Conservation (phyloP, 164 flowering plant species). For the Vitis cinerea region DNA sequence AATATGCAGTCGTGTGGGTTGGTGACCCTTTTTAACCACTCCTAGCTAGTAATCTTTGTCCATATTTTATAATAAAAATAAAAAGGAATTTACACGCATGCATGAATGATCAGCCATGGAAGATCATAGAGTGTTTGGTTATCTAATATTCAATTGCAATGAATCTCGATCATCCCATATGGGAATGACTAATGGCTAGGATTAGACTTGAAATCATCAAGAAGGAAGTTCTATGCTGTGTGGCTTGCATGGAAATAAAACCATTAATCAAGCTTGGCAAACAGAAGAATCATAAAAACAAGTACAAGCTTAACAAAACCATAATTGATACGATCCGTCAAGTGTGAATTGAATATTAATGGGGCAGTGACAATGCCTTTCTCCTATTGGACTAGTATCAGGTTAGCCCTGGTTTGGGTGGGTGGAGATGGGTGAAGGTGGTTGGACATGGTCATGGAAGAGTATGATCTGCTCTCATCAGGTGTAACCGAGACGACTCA, state of each 20-base stretch:
- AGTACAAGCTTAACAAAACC: not conserved
- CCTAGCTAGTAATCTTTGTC: conserved; percentile 3
- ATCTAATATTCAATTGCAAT: too few species aligned
- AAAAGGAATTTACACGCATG: not conserved
- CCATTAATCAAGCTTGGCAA: not conserved
- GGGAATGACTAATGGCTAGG: too few species aligned
- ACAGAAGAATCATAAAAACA: not conserved
- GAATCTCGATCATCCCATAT: too few species aligned
- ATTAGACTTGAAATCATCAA: too few species aligned
- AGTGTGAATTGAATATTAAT: conserved; percentile 8
- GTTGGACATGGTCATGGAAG: conserved; percentile 31
- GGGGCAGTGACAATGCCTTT: conserved; percentile 3
- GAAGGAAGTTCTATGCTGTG: too few species aligned
- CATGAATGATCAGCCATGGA: not conserved
- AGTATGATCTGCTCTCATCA: not conserved
- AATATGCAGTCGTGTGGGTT: conserved; percentile 25
- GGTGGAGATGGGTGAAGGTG: conserved; percentile 55
- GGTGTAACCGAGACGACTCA: conserved; percentile 21
- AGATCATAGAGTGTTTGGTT: too few species aligned
- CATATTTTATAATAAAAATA: not conserved
- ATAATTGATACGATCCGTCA: not conserved
- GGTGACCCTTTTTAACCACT: conserved; percentile 41
- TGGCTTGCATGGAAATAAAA: too few species aligned
- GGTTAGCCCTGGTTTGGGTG: conserved; percentile 23
- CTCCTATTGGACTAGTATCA: conserved; percentile 23